Evolutionary conservation across 768 basidiomycete species (phyloP).

Genomic region (Mycena indigotica): DNA sequence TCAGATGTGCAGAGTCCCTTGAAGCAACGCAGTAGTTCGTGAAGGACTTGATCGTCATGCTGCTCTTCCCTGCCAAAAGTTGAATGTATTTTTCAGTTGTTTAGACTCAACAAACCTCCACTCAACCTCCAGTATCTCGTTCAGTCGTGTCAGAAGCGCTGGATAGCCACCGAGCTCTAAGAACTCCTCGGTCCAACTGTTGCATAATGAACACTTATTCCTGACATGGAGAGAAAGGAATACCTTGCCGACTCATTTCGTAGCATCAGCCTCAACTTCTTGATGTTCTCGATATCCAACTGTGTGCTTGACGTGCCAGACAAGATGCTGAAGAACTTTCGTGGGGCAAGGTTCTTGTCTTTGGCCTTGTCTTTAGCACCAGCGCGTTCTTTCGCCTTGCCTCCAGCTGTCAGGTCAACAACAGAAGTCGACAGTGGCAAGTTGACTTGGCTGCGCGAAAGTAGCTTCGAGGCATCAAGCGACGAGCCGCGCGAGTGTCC

Average conservation of each 20-base stretch:
- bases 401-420: conserved; percentile 42
- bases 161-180: conserved; percentile 83
- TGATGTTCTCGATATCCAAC: conserved; percentile 85
- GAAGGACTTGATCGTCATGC: conserved; percentile 92
- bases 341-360: conserved; percentile 60
- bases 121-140: conserved; percentile 92
- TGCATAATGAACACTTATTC: too few relatives aligned
- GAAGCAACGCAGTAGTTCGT: conserved; percentile 90
- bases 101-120: conserved; percentile 67
- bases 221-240: too few relatives aligned
- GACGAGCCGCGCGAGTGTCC: conserved; percentile 63
- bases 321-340: conserved; percentile 68
- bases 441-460: conserved; percentile 57
- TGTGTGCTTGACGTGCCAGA: conserved; percentile 66
- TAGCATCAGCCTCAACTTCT: conserved; percentile 83
- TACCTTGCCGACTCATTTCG: conserved; percentile 91
- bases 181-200: conserved; percentile 90
- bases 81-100: conserved; percentile 6
- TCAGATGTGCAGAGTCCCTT: conserved; percentile 91
- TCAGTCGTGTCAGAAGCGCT: conserved; percentile 77
- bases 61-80: conserved; percentile 81
- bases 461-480: conserved; percentile 53
- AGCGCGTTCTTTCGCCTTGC: conserved; percentile 30
- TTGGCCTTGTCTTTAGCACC: conserved; percentile 50
- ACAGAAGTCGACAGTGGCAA: conserved; percentile 45